These are phyloP conservation scores for Datisca glomerata DNA, from an alignment of 306 rosid genomes.

Conservation along the genomic window DNA sequence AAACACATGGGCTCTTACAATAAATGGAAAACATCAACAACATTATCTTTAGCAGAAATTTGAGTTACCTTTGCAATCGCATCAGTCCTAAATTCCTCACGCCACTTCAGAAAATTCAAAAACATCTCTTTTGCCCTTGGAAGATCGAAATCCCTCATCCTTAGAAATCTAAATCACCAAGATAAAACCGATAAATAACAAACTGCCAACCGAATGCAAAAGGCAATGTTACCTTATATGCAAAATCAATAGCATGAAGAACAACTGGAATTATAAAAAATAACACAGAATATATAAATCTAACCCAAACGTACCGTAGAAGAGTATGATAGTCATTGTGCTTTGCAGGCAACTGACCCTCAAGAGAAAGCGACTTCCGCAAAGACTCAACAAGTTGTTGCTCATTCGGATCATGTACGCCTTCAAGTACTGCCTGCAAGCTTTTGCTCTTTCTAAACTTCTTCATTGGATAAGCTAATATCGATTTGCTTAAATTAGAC, in stretches of 20 bases:
- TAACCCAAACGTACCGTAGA: conserved; percentile 49
- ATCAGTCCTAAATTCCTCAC: conserved; percentile 56
- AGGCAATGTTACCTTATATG: too few species aligned
- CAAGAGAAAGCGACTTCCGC: conserved; percentile 43
- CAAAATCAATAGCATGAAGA: too few species aligned
- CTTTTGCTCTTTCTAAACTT: conserved; percentile 38
- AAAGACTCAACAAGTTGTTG: conserved; percentile 41
- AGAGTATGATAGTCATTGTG: conserved; percentile 85
- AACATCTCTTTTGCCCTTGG: conserved; percentile 55
- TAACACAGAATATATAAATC: too few species aligned
- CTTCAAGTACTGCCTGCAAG: conserved; percentile 35
- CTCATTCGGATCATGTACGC: conserved; percentile 56
- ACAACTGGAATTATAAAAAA: too few species aligned
- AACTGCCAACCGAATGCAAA: not conserved
- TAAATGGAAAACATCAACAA: too few species aligned
- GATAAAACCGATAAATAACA: conserved; percentile 1
- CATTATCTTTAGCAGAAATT: too few species aligned
- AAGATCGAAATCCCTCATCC: conserved; percentile 76
- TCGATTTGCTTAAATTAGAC: conserved; percentile 18
- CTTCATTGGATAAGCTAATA: conserved; percentile 27
- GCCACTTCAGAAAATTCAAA: conserved; percentile 71
- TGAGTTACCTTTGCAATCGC: conserved; percentile 54
- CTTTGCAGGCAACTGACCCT: conserved; percentile 40
- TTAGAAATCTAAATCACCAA: conserved; percentile 48
- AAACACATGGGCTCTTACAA: too few species aligned